These are phyloP conservation scores for Trichoderma atroviride DNA, from an alignment of 2,329 filamentous ascomycete genomes.

Conservation along the genomic window DNA sequence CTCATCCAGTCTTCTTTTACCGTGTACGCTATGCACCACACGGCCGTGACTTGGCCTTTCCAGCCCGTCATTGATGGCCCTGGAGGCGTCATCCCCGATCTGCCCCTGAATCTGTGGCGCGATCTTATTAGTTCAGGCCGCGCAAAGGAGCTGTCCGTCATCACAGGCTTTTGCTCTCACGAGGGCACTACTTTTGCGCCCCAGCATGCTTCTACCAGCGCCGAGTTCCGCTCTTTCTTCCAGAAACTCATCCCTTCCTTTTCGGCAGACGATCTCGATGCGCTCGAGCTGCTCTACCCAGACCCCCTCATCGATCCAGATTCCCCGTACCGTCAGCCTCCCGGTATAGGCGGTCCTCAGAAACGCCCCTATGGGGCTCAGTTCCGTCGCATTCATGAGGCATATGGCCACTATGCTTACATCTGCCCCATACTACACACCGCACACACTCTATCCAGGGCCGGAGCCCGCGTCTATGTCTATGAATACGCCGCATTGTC, in stretches of 20 bases:
- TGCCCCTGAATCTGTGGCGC: constrained; percentile 63
- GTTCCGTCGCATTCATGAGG: constrained; percentile 60
- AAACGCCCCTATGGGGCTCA: constrained; percentile 50
- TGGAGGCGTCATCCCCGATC: constrained; percentile 55
- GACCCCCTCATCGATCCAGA: constrained; percentile 50
- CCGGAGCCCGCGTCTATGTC: constrained; percentile 50
- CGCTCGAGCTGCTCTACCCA: constrained; percentile 64
- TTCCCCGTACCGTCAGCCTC: constrained; percentile 46
- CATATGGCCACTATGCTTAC: constrained; percentile 67
- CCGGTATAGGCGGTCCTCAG: constrained; percentile 32
- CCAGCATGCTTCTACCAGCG: constrained; percentile 46
- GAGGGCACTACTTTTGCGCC: constrained; percentile 70
- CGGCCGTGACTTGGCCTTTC: constrained; percentile 62
- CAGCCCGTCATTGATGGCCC: constrained; percentile 67
- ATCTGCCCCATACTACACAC: constrained; percentile 65
- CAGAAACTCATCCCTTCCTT: constrained; percentile 61
- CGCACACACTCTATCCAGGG: constrained; percentile 45
- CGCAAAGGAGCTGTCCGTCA: constrained; percentile 42
- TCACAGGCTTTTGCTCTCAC: constrained; percentile 72
- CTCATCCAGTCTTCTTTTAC: constrained; percentile 52
- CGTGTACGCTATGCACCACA: constrained; percentile 50
- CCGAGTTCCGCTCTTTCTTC: constrained; percentile 64
- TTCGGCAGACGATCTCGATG: constrained; percentile 52
- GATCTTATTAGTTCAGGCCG: constrained; percentile 54
- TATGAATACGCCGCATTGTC: constrained; percentile 63